Base-by-base conservation (phyloP, 2,329 filamentous ascomycete genomes). In the Rugonectria rugulosa region DNA sequence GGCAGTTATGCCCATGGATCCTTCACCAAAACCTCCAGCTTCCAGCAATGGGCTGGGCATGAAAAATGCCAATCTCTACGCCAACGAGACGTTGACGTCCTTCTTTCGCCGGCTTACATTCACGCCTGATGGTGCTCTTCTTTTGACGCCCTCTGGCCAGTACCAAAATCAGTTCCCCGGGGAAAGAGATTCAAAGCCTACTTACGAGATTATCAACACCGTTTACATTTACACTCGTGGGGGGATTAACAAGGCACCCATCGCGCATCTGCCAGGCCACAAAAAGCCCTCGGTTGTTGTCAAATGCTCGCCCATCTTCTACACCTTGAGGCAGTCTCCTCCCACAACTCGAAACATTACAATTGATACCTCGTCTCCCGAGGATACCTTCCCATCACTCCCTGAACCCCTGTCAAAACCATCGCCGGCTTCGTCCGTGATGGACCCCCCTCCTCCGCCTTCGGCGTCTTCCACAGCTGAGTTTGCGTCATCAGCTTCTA, bases 221-320 rank as follows among this genome's bases (percentile, higher is more conserved):
- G 96, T 99, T 19, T 99, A 99, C 75, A 95, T 99, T 49, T 99
- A 99, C 74, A 97, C 94, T 0, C 84, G 95, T 66, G 95, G 93
- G 24, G 95, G 95, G 20, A 92, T 99, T 69, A 98, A 97, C 77
- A 97, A 96, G 72, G 92, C 95, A 2, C 95, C 95, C 3, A 90
- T 98, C 53, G 92, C 94, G 6, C 95, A 98, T 74, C 82, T 99
- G 6, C 95, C 95, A 0, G 95, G 95, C 2, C 94, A 98, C 75
- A 99, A 97, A 80, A 99, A 99, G 74, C 95, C 95, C 0, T 98
- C 95, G 0, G 91, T 99, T 10, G 95, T 93, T 2, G 91, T 99
- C 56, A 91, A 91, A 69, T 99, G 95, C 72, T 99, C 94, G 12
- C 95, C 95, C 0, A 77, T 96, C 20, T 88, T 91, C 65, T 99